A percentile compares a stretch with the other conserved stretches of the same genome.
Conservation (phyloP, 805 yeast species). For the Kodamaea laetipori region DNA sequence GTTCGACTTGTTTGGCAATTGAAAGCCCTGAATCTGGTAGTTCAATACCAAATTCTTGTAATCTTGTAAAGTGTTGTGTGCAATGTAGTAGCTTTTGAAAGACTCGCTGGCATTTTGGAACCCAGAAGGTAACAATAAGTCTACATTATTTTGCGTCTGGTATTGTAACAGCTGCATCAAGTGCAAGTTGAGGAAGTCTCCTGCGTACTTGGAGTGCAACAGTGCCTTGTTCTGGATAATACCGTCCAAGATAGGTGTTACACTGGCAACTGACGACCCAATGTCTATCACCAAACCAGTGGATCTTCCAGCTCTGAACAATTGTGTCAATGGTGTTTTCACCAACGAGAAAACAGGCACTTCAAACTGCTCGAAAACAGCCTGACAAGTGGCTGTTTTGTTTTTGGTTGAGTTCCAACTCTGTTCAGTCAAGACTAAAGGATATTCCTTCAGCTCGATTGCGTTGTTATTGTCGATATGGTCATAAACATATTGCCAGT, state of each 20-base stretch:
- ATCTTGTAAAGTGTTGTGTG: conserved; percentile 37
- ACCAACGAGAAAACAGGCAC: conserved; percentile 79
- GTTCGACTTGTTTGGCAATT: conserved; percentile 58
- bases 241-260: conserved; percentile 80
- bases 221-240: conserved; percentile 65
- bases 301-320: conserved; percentile 75
- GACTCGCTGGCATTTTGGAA: conserved; percentile 26
- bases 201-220: conserved; percentile 73
- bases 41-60: conserved; percentile 30
- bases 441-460: conserved; percentile 59
- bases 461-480: conserved; percentile 43
- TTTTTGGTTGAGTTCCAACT: conserved; percentile 68
- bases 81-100: conserved; percentile 39
- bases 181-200: conserved; percentile 77
- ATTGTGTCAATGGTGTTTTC: conserved; percentile 74
- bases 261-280: conserved; percentile 68
- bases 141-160: conserved; percentile 30
- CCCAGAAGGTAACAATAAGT: conserved; percentile 24
- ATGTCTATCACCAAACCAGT: conserved; percentile 80
- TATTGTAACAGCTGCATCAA: conserved; percentile 49
- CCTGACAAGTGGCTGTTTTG: conserved; percentile 58
- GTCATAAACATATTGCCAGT: conserved; percentile 68
- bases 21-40: conserved; percentile 43
- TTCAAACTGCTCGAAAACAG: conserved; percentile 72
- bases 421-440: conserved; percentile 65